Base-by-base conservation (phyloP, 805 yeast genomes). In the Sugiyamaella smithiae region DNA sequence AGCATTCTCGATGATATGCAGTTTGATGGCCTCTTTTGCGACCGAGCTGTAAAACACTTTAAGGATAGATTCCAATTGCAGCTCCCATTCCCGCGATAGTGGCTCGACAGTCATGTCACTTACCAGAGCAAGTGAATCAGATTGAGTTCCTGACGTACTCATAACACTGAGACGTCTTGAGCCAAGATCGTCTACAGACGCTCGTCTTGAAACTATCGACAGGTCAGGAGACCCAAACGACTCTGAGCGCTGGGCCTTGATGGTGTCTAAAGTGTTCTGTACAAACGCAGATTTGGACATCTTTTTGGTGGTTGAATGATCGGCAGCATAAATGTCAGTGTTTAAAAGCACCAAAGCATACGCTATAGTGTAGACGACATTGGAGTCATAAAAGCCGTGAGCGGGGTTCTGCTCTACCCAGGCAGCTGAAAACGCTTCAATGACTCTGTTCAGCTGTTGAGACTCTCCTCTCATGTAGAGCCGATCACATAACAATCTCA, bases 391-490 rank as follows among this genome's bases (percentile, higher is more conserved):
- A 61, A 70, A 81, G 37, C 71, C 73, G 62, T 72, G 75, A 48
- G 57, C 67, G 17, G 73, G 67, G 70, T 79, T 68, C 64, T 62
- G 76, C 24, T 63, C 63, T 19, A 72, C 68, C 82, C 90, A 88
- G 46, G 82, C 76, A 45, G 71, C 70, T 16, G 93, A 77, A 60
- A 86, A 82, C 2, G 82, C 74, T 38, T 84, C 82, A 48, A 88
- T 68, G 25, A 88, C 76, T 43, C 86, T 74, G 65, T 87, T 93
- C 45, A 88, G 80, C 58, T 84, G 85, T 58, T 85, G 90, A 2
- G 93, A 81, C 66, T 88, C 96, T 5, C 91, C 96, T 59, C 80
- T 80, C 58, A 88, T 73, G 65, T 83, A 84, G n/a, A 88, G 61
- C 55, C 74, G 77, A 32, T 76, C 73, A 56, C 95, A 87, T 26